Base-by-base conservation (phyloP, 768 basidiomycete species). In the Sistotremastrum suecicum region DNA sequence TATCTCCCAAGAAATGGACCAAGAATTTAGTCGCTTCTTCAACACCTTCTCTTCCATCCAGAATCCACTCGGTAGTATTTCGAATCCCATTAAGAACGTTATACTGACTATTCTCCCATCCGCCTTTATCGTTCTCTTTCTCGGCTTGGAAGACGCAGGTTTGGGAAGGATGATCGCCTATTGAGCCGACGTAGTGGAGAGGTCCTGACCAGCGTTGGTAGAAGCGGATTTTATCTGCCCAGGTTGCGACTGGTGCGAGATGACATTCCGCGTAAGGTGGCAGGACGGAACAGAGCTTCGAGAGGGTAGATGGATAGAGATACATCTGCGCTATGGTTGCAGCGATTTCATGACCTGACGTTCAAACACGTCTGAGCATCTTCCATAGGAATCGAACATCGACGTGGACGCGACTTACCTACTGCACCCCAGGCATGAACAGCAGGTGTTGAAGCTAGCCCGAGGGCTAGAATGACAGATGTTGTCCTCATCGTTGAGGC, bases 321-420 rank as follows among this genome's bases (percentile, higher is more conserved):
- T 95, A 78, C 48, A 92, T 87, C 59, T 97, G 84, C 1, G 94
- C 94, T 47, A 98, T 84, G 3, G 91, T 94, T 1, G 91, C 92
- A 4, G 89, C 76, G 33, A 95, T 80, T 66, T 95, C 85, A 54
- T 97, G 92, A 3, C 92, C 89, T 78, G 50, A 30, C 37, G 20
- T n/a, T 28, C 5, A 29, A 20, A 30, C 28, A n/a, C 32, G 20
- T 38, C 9, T 29, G 34, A 9, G 34, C 30, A 41, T 11, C 1
- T 12, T 9, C 28, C 28, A 42, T 10, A 29, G 28, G 4, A 7
- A 36, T 9, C 3, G 29, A 12, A n/a, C 31, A 39, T 6, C 5
- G 33, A 37, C 5, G 11, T 9, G 37, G 28, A 28, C 12, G 34
- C 20, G 7, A 47, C 58, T 20, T 37, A 61, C 60, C 60, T 33